Evolutionary conservation across 2,329 filamentous ascomycete genomes (phyloP), one percentile per base, ranked within the genome.

Genomic region (Fusarium sp.): DNA sequence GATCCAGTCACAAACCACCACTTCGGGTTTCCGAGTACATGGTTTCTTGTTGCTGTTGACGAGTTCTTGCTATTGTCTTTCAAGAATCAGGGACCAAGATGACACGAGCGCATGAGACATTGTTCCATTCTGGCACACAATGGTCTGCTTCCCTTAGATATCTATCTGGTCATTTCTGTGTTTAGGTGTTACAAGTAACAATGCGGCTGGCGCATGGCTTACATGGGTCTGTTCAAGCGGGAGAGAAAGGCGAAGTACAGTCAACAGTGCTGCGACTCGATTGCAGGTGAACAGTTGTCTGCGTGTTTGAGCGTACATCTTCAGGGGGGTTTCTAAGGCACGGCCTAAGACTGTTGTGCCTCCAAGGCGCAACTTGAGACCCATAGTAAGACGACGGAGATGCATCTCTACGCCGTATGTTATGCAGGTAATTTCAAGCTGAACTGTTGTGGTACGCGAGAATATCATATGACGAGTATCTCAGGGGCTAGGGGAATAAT

Each of bases 391-490:
- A 66, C 42, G 13, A 20, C 31, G 24, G 34, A 33, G 26, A 40
- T 28, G 46, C 31, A 28, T 28, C 36, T 60, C 24, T 44, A 36
- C 46, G 46, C 42, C 24, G 13, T 36, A 43, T 59, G 45, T 60
- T 52, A 33, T 36, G 54, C 58, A 52, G 24, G 20, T 53, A 31
- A 43, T 50, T 31, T 60, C 42, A 50, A 72, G 70, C 61, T 73
- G 69, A 66, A 52, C 24, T 56, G 40, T 39, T 36, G 68, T 71
- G 51, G 20, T 38, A 72, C 60, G 22, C n/a, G 15, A 39, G n/a
- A 26, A 60, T 44, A 34, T 44, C 44, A 51, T 44, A 63, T 58
- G 45, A 48, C 24, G 46, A 50, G 20, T 31, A 31, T 34, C 42
- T 55, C 42, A 50, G 58, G 40, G 24, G 34, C 20, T 40, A n/a